Percentiles rank a stretch among this genome's conserved stretches.
phyloP scores from a whole-genome alignment of 2,329 filamentous ascomycete genomes.

The Botrytis galanthina region DNA sequence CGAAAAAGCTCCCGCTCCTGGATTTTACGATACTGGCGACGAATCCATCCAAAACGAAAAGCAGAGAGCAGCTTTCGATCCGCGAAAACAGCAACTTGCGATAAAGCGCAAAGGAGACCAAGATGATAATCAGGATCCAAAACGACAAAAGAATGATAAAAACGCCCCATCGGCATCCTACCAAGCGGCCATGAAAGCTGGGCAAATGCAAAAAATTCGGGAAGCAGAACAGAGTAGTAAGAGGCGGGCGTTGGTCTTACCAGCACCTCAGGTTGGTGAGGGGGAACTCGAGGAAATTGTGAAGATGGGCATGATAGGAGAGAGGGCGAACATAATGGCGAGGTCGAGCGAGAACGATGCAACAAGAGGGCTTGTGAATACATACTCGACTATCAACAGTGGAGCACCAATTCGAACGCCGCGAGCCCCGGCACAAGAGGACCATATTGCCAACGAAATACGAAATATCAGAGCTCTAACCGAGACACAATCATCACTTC shows the following conservation, averaged over 20 bases:
- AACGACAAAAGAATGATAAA: constrained; percentile 87
- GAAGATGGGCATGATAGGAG: constrained; percentile 95
- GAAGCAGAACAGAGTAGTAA: constrained; percentile 98
- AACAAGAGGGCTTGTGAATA: constrained; percentile 80
- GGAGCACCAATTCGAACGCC: constrained; percentile 89
- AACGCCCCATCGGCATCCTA: constrained; percentile 72
- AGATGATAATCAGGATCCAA: constrained; percentile 76
- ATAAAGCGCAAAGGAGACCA: constrained; percentile 92
- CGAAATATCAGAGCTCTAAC: constrained; percentile 89
- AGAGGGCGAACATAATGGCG: constrained; percentile 74
- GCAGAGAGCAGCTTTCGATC: constrained; percentile 83
- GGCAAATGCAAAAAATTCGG: constrained; percentile 88
- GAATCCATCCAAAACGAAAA: constrained; percentile 79
- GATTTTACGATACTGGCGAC: constrained; percentile 91
- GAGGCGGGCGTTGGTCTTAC: constrained; percentile 76
- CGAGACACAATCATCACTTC: constrained; percentile 86
- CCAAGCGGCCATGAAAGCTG: constrained; percentile 87
- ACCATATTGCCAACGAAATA: constrained; percentile 95
- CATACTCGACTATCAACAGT: constrained; percentile 78
- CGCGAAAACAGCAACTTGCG: constrained; percentile 83
- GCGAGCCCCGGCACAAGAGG: constrained; percentile 85
- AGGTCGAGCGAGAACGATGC: constrained; percentile 78
- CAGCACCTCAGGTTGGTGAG: constrained; percentile 88
- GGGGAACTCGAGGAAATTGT: constrained; percentile 94
- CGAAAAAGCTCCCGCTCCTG: constrained; percentile 82